Evolutionary conservation across 2,329 filamentous ascomycete genomes (phyloP).

Genomic region (Aspergillus oerlinghausenensis): DNA sequence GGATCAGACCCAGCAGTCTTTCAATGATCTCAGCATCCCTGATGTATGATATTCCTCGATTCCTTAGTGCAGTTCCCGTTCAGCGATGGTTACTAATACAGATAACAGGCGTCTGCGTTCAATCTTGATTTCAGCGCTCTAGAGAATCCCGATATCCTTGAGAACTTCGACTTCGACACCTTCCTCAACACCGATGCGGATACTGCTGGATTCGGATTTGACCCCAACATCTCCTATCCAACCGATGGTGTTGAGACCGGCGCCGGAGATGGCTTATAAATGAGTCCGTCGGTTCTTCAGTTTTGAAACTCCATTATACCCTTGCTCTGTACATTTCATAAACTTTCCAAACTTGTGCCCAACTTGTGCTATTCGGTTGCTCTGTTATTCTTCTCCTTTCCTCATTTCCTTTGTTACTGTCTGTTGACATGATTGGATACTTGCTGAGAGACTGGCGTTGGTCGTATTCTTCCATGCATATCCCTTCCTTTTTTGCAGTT

Average conservation of each 20-base stretch:
- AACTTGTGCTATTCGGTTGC: slow-evolving; percentile 20
- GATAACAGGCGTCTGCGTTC: slow-evolving; percentile 28
- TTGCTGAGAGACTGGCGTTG: slow-evolving; percentile 32
- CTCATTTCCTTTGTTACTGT: slow-evolving; percentile 11
- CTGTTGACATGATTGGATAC: slow-evolving; percentile 27
- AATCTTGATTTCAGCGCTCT: slow-evolving; percentile 43
- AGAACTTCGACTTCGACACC: slow-evolving; percentile 62
- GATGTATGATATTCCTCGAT: slow-evolving; percentile 29
- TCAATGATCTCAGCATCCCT: slow-evolving; percentile 31
- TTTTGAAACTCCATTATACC: slow-evolving; percentile 34
- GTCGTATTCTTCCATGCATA: slow-evolving; percentile 30
- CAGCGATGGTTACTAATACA: slow-evolving; percentile 12
- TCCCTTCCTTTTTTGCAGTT: slow-evolving; percentile 9
- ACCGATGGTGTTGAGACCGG: slow-evolving; percentile 42
- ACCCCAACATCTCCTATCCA: slow-evolving; percentile 35
- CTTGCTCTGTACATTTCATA: slow-evolving; percentile 37
- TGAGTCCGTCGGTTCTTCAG: slow-evolving; percentile 29
- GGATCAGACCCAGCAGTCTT: slow-evolving; percentile 29
- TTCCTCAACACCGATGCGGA: slow-evolving; percentile 57
- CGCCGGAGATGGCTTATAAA: slow-evolving; percentile 36
- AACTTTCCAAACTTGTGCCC: slow-evolving; percentile 4
- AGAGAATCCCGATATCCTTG: slow-evolving; percentile 44
- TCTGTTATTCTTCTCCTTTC: slow-evolving; percentile 13
- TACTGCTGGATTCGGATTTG: slow-evolving; percentile 40
- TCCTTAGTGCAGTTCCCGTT: neutral